Base-by-base conservation (phyloP, 805 yeast genomes). In the Metschnikowia drakensbergensis region DNA sequence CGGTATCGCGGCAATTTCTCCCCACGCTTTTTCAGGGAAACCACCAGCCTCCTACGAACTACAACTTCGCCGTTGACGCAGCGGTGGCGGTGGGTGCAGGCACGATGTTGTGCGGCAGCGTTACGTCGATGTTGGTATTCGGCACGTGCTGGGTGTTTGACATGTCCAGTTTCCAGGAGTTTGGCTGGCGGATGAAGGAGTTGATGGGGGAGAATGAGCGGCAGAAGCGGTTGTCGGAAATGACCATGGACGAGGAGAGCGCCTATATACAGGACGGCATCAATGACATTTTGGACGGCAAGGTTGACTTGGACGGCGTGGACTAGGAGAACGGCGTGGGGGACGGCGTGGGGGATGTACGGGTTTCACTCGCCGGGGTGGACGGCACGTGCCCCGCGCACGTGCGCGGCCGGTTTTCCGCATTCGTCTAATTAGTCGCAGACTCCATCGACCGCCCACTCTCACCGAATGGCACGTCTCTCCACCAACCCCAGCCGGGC, bases 11-110 rank as follows among this genome's bases (percentile, higher is more conserved):
- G 57, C 83, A 85, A 65, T 89, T 80, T 66, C 70, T 81, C 5
- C 97, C 97, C 6, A 77, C 76, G 37, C 74, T 83, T 58, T 91
- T 87, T 66, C 90, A 88, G 58, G 88, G 91, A 9, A 90, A 90
- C 66, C 92, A 89, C 59, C 77, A 81, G 49, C 95, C 95, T 2
- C 96, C 96, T 4, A 74, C 82, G n/a, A 60, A 73, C 36, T 86
- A 84, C 60, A 84, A 86, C 29, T 83, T 87, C 62, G 82, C 87
- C 52, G 79, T 81, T 47, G 96, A 90, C 63, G 96, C 96, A 1
- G 80, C 88, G 31, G 81, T 83, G 36, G 97, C 97, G 0, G 88
- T 91, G 3, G 81, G 84, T 0, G 84, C 87, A 36, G 95, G 96
- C 1, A 80, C 96, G 0, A 67, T 86, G 41, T 68, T 91, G 13